Evolutionary conservation across 2,329 filamentous ascomycete species (phyloP).

Genomic region (Aspergillus aculeatus): DNA sequence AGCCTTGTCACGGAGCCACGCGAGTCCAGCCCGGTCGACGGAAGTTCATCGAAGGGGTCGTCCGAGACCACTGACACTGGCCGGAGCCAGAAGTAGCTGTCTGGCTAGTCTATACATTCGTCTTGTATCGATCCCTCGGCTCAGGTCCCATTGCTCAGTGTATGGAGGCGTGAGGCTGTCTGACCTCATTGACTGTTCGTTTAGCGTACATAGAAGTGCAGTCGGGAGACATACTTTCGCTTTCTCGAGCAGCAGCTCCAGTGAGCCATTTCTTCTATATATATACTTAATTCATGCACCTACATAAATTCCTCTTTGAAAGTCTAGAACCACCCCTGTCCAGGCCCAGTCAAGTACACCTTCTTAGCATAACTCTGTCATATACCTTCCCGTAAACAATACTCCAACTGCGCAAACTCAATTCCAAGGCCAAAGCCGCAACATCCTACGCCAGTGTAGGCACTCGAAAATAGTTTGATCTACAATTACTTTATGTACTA

Average conservation of each 20-base stretch:
- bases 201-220: not conserved
- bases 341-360: too few relatives aligned
- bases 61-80: conserved; percentile 5
- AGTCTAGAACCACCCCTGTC: too few relatives aligned
- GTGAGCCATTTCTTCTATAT: not conserved
- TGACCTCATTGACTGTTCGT: not conserved
- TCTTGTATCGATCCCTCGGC: not conserved
- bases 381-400: too few relatives aligned
- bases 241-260: not conserved
- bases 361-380: too few relatives aligned
- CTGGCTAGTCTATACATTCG: conserved; percentile 5
- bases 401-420: too few relatives aligned
- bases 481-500: too few relatives aligned
- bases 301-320: not conserved
- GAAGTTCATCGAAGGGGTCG: conserved; percentile 8
- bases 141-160: not conserved
- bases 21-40: not conserved
- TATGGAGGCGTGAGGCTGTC: not conserved
- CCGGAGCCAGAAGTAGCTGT: not conserved
- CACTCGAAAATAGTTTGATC: too few relatives aligned
- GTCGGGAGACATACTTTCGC: not conserved
- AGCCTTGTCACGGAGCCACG: conserved; percentile 22
- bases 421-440: too few relatives aligned
- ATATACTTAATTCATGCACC: not conserved
- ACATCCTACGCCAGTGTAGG: too few relatives aligned